Evolutionary conservation across 148 eudicot genomes (phyloP), one percentile per base, ranked within the genome.

Genomic region (Pouteria glomerata): DNA sequence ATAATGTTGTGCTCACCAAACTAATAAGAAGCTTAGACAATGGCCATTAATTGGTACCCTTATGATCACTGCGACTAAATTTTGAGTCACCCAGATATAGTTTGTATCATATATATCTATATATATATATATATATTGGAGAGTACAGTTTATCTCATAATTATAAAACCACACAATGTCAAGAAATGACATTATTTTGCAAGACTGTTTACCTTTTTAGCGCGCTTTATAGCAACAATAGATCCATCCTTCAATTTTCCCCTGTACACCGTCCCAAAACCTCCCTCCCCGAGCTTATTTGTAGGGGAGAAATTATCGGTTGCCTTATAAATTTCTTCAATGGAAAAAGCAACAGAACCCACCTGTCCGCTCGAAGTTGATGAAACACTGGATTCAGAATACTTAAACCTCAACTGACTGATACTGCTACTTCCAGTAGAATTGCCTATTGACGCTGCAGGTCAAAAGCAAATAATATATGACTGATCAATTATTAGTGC

Each of bases 181-280:
- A 39, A 39, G n/a, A n/a, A 39, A 5, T 39, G 44, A 10, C 44
- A 0, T 39, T 4, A 39, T 0, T 15, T 16, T 39, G 31, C 26
- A 63, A 29, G 19, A 45, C 0, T 30, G 18, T 47, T 66, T 83
- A 88, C 97, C 84, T 80, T 85, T 66, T 77, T 88, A 39, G 90
- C 89, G 26, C 97, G 87, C 64, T 90, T 90, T 27, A 90, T 41
- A 1, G 97, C 97, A 63, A 90, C 86, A 63, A 83, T 15, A 16
- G 84, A 63, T 70, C 93, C 91, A 81, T 85, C 82, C 62, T 63
- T 84, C 58, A 90, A 79, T 73, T 69, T 84, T 0, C 84, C 97
- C 77, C 76, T 88, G 69, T 85, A 90, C 27, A 90, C 97, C 12
- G 80, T 82, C 42, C 91, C 89, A 70, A 86, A 86, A 14, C 88